Conservation (phyloP, 768 basidiomycete species). For the Suillus discolor region DNA sequence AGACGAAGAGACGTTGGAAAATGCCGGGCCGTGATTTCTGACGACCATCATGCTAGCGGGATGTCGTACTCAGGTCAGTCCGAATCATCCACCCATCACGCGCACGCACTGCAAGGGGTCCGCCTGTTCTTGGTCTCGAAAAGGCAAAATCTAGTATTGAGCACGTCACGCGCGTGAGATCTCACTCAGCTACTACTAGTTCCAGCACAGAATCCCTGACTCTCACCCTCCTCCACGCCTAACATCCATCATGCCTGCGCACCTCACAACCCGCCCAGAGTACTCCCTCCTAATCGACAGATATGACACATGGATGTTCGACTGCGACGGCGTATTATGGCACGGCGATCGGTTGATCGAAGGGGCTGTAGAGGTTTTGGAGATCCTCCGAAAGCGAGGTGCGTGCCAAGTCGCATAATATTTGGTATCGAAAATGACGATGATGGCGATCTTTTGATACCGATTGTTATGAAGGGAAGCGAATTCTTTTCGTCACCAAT, state of each 20-base stretch:
- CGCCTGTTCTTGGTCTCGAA: too few relatives aligned
- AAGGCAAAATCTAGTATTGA: too few relatives aligned
- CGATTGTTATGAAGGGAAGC: constrained; percentile 57
- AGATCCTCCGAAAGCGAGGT: constrained; percentile 68
- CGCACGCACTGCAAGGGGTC: too few relatives aligned
- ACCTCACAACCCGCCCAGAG: constrained; percentile 40
- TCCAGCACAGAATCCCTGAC: not conserved
- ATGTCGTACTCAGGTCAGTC: too few relatives aligned
- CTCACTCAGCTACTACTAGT: not conserved
- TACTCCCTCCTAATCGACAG: constrained; percentile 54
- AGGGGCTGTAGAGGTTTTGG: constrained; percentile 75
- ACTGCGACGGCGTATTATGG: constrained; percentile 97
- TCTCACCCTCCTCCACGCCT: not conserved
- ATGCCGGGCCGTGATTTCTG: too few relatives aligned
- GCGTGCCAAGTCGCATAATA: not conserved
- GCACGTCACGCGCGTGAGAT: not conserved
- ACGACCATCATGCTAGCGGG: too few relatives aligned
- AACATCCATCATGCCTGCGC: constrained; percentile 22
- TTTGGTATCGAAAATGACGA: not conserved
- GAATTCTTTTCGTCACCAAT: constrained; percentile 92
- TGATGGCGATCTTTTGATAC: not conserved
- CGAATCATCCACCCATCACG: too few relatives aligned
- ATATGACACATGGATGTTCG: constrained; percentile 95
- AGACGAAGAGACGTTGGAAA: too few relatives aligned
- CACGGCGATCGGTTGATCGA: constrained; percentile 79